A percentile compares a stretch with the other conserved stretches of the same genome.
Conservation (phyloP, 306 rosid species). For the Ochetophila trinervis region DNA sequence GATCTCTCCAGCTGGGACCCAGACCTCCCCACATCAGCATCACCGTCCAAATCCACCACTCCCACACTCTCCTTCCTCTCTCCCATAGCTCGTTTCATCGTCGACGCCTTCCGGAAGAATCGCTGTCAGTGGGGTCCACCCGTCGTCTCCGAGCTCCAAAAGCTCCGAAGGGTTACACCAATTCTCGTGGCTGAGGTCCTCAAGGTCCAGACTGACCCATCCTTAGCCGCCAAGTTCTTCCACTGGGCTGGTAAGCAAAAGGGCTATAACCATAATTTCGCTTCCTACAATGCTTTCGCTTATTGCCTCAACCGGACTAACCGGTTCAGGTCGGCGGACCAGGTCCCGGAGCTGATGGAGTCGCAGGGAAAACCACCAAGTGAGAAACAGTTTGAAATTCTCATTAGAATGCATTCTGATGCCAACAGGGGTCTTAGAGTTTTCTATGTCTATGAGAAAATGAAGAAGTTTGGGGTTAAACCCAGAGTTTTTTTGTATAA, state of each 20-base stretch:
- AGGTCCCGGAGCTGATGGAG: slow-evolving; percentile 71
- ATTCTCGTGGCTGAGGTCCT: slow-evolving; percentile 73
- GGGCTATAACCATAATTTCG: slow-evolving; percentile 64
- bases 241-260: slow-evolving; percentile 75
- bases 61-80: slow-evolving; percentile 50
- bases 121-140: slow-evolving; percentile 50
- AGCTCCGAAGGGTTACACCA: slow-evolving; percentile 75
- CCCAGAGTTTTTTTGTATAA: slow-evolving; percentile 78
- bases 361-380: slow-evolving; percentile 77
- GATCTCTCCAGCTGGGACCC: slow-evolving; percentile 72
- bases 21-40: slow-evolving; percentile 34
- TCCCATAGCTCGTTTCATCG: slow-evolving; percentile 67
- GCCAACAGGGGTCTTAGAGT: slow-evolving; percentile 71
- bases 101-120: slow-evolving; percentile 62
- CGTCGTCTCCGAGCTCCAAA: slow-evolving; percentile 57
- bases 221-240: slow-evolving; percentile 64
- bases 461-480: slow-evolving; percentile 68
- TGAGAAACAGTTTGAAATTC: slow-evolving; percentile 86
- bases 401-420: slow-evolving; percentile 70
- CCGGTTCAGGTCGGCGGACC: slow-evolving; percentile 57
- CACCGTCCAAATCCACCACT: slow-evolving; percentile 13
- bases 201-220: slow-evolving; percentile 50
- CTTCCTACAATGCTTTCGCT: slow-evolving; percentile 69
- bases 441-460: slow-evolving; percentile 63
- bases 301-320: slow-evolving; percentile 62